A percentile compares a stretch with the other conserved stretches of the same genome.
Evolutionary conservation across 306 rosid genomes (phyloP).

Genomic region (Inga laurina): DNA sequence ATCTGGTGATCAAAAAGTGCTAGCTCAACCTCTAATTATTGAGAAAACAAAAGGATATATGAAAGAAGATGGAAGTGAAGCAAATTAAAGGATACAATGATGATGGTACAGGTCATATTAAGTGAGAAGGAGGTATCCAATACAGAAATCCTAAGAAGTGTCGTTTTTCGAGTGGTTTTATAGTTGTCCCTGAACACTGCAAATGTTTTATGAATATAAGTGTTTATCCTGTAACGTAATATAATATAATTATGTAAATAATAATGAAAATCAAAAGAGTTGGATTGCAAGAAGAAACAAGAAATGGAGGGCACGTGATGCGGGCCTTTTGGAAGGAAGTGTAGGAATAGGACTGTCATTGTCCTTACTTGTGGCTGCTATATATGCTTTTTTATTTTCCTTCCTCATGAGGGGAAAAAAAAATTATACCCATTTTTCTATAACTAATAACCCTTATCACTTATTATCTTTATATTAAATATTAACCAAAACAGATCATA

Average conservation of each 20-base stretch:
- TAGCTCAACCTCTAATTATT: neutral
- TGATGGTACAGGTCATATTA: constrained; percentile 43
- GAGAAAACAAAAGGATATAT: neutral
- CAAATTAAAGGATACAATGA: neutral
- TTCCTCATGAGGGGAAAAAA: neutral
- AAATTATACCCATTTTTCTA: neutral
- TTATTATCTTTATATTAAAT: neutral
- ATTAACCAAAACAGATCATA: neutral
- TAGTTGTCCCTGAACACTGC: neutral
- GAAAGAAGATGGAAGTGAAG: constrained; percentile 29
- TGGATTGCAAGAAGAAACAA: constrained; percentile 44
- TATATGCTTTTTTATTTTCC: constrained; percentile 17
- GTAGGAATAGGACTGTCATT: constrained; percentile 85
- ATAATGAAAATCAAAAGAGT: neutral
- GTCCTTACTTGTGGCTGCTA: constrained; percentile 97
- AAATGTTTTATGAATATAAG: neutral
- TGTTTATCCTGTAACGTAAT: neutral
- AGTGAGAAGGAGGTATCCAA: constrained; percentile 44
- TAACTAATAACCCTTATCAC: neutral
- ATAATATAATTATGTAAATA: neutral
- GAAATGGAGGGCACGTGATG: constrained; percentile 88
- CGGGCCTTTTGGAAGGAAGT: constrained; percentile 83
- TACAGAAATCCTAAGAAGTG: constrained; percentile 32
- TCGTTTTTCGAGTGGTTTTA: neutral
- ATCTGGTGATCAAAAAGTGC: neutral